These are phyloP conservation scores for Miscanthus lutarioriparius DNA, from an alignment of 176 grass and related monocot species.

Conservation along the genomic window DNA sequence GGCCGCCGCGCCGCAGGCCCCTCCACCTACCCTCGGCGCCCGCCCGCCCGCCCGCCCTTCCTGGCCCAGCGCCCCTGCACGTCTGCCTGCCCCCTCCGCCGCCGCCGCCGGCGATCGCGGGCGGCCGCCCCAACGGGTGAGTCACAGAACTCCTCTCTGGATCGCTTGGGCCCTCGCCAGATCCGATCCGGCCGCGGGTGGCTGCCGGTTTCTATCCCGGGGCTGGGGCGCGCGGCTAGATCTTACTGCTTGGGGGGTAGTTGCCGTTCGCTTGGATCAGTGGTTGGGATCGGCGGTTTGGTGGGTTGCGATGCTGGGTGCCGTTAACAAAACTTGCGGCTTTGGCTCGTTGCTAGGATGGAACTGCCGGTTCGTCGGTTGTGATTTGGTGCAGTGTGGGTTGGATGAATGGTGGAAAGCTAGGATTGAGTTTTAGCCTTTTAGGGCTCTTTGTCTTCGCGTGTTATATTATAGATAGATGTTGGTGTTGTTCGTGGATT, in stretches of 20 bases:
- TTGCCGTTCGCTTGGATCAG: slow-evolving; percentile 18
- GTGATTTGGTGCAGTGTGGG: slow-evolving; percentile 11
- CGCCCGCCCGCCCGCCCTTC: neutral
- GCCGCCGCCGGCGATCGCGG: neutral
- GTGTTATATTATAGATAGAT: neutral
- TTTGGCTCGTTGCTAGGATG: neutral
- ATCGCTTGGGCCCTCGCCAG: neutral
- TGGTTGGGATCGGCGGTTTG: neutral
- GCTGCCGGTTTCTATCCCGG: neutral
- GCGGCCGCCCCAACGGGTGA: slow-evolving; percentile 3
- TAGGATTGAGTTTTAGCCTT: neutral
- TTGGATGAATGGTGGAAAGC: neutral
- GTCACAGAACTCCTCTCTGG: slow-evolving; percentile 1
- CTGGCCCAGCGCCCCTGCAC: neutral
- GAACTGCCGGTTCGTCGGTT: neutral
- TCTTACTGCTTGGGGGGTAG: slow-evolving; percentile 26
- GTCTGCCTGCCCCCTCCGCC: neutral
- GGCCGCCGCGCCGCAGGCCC: neutral
- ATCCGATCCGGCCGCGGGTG: slow-evolving; percentile 14
- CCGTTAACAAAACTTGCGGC: neutral
- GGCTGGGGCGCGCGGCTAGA: neutral
- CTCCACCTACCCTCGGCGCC: neutral
- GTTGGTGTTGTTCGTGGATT: neutral
- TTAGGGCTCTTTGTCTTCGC: neutral
- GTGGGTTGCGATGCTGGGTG: neutral